phyloP scores from a whole-genome alignment of 148 eudicot genomes.

The Chenopodium suecicum region DNA sequence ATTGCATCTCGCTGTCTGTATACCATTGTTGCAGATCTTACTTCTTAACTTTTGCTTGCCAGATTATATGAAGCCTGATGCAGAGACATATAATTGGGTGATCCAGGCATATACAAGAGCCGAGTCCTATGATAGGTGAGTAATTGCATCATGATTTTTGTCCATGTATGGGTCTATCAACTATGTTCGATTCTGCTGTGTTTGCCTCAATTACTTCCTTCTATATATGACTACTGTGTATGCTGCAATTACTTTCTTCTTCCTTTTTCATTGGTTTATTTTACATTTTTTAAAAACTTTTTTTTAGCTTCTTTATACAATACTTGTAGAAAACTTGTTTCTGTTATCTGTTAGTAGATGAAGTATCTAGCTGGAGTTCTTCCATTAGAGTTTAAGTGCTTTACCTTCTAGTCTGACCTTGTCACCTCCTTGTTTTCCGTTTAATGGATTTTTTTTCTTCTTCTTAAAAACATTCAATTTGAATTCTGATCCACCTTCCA shows the following conservation, averaged over 20 bases:
- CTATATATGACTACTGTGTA: neutral
- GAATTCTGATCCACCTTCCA: neutral
- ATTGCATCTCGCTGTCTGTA: neutral
- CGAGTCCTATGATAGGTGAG: slow-evolving; percentile 88
- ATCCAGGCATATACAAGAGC: slow-evolving; percentile 99
- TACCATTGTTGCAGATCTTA: slow-evolving; percentile 24
- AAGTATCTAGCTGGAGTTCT: neutral
- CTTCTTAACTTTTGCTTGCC: slow-evolving; percentile 34
- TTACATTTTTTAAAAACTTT: neutral
- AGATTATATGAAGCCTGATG: slow-evolving; percentile 93
- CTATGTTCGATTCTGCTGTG: neutral
- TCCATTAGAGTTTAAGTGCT: neutral
- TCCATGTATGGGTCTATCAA: neutral
- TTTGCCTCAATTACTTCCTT: neutral
- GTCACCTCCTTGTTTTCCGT: neutral
- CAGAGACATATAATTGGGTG: slow-evolving; percentile 97
- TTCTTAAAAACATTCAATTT: too few species aligned
- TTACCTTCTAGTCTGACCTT: neutral
- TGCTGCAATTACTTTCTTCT: neutral
- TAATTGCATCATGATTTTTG: slow-evolving; percentile 3
- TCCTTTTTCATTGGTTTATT: neutral
- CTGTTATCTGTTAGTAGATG: neutral
- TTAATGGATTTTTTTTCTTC: too few species aligned
- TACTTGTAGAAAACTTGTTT: neutral
- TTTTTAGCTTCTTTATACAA: neutral